Base-by-base conservation (phyloP, 2,329 filamentous ascomycete species). In the Apiospora arundinis region DNA sequence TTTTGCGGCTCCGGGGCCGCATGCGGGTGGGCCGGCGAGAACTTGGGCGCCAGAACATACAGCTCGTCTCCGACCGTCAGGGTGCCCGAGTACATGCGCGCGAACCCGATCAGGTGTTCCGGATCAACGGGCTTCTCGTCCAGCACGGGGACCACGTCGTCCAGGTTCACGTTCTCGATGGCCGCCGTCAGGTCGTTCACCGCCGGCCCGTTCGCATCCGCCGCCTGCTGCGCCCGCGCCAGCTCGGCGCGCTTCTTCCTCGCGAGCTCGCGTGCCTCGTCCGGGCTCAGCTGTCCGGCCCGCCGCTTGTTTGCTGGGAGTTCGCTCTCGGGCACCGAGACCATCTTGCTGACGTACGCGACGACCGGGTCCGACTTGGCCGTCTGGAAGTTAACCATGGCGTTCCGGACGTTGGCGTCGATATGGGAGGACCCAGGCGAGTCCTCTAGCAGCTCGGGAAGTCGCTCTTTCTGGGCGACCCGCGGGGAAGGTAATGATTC, bases 341-440 rank as follows among this genome's bases (percentile, higher is more conserved):
- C 93, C 95, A 99, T 98, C 81, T 99, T 99, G 83, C 95, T 98
- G 73, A 99, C 93, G 75, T 97, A 99, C 11, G 94, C 95, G 1
- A 99, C 94, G 0, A 97, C 91, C 0, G 95, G 95, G 71, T 93
- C 92, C 0, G 91, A 87, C 49, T 89, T 86, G 0, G 86, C 87
- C 4, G 89, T 89, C 77, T 93, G 93, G 79, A 97, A 98, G 0
- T 91, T 87, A 1, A 93, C 83, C 91, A 98, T 95, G 6, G 95
- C 94, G n/a, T 92, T 86, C 75, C 90, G 92, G 70, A 98, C 84
- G 8, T 86, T 83, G 1, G 88, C 83, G 69, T 93, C 90, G 65
- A 98, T 91, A 75, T 90, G 86, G 2, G 90, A 88, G 3, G 91
- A 87, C 0, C 94, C 95, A 1, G 96, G 95, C 0, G 95, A 96